Base-by-base conservation (phyloP, 345 rosid species). In the Raphanus raphanistrum region DNA sequence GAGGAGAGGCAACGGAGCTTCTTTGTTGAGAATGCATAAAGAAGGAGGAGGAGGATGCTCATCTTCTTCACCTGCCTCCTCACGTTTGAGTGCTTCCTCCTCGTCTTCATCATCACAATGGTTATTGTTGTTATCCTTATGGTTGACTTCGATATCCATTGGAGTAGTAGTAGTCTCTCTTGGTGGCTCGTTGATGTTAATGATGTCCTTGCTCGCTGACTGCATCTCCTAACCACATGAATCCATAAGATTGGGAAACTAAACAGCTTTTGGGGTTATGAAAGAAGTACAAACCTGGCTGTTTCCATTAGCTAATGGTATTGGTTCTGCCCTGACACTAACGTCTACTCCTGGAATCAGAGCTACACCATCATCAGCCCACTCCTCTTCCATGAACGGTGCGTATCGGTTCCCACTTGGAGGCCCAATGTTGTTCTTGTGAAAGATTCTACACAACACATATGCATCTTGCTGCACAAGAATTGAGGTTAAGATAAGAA, bases 381-480 rank as follows among this genome's bases (percentile, higher is more conserved):
- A 90, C 82, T 92, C 94, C 70, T 87, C 97, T 78, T 92, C 94
- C 35, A 86, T 16, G 63, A 90, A 92, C 1, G 93, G 94, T 0
- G 97, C 97, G 83, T 92, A 90, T 33, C 92, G 86, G 62, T 86
- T 88, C 72, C 90, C 97, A 63, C 84, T 90, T 25, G 97, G 98
- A 36, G 98, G 97, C 69, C 98, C 98, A 68, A 92, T 88, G 76
- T 89, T 88, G 72, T 87, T 87, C 92, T 94, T 94, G 81, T 86
- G 93, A 71, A 94, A 94, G 66, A 94, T 87, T 85, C 94, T 88
- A 81, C 98, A 94, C 17, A 94, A 85, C 33, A 94, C 98, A 78
- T 88, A 94, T 0, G 86, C 73, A 43, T 90, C 95, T 81, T 84
- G 75, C 84, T 36, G 10, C 43, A 36, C 43, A 36, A 31, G 71